Evolutionary conservation across 2,329 filamentous ascomycete genomes (phyloP).

Genomic region (Neocatenulostroma microsporum): DNA sequence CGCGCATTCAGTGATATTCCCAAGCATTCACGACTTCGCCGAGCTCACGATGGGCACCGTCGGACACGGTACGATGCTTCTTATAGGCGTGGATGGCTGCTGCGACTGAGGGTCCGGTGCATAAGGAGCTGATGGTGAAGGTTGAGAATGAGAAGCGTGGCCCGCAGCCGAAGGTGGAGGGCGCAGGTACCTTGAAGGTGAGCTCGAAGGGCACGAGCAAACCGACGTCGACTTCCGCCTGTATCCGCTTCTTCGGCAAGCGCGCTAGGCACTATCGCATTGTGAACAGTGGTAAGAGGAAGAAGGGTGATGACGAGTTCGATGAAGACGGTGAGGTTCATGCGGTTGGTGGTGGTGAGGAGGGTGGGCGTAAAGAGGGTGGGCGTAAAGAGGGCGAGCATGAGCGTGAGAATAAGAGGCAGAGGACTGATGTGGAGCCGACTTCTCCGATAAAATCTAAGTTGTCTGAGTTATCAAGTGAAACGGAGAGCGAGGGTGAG

Average conservation of each 20-base stretch:
- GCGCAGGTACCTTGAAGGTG: constrained; percentile 7
- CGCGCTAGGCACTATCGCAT: neutral
- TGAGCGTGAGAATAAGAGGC: no score
- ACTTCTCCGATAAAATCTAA: no score
- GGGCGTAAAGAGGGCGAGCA: no score
- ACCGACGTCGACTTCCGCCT: constrained; percentile 15
- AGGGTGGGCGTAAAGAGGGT: no score
- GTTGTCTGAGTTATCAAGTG: no score
- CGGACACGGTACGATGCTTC: no score
- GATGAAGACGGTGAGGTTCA: neutral
- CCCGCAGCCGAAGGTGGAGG: neutral
- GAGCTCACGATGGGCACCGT: no score
- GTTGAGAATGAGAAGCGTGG: neutral
- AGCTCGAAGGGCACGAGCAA: constrained; percentile 10
- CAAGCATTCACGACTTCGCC: no score
- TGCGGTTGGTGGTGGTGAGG: no score
- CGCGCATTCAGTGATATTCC: no score
- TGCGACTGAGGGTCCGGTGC: neutral
- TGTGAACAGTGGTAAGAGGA: neutral
- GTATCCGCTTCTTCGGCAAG: constrained; percentile 14
- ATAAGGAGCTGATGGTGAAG: neutral
- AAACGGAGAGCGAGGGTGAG: no score
- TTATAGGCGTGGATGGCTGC: neutral
- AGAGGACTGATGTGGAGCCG: no score
- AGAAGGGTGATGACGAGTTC: neutral